These are phyloP conservation scores for Epichloe typhina DNA, from an alignment of 2,329 filamentous ascomycete species.

Conservation along the genomic window DNA sequence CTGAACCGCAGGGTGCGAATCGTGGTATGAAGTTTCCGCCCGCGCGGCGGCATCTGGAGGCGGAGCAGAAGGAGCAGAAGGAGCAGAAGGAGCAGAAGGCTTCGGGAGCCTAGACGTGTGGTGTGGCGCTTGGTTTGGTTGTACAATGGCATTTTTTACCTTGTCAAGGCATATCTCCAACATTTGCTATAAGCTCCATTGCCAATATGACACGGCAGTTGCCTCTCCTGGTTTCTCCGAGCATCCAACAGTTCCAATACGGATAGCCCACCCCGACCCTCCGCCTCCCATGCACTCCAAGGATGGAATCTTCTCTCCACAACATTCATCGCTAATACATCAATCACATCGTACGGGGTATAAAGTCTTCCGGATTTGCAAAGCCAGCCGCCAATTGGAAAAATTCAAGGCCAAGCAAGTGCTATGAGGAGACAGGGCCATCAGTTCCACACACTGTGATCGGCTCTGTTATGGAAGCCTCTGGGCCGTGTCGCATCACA, in stretches of 20 bases:
- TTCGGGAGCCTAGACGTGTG: background rate
- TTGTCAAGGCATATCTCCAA: too few species aligned
- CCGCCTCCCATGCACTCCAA: too few species aligned
- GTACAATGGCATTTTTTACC: too few species aligned
- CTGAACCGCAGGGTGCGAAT: constrained; percentile 13
- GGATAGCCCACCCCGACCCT: too few species aligned
- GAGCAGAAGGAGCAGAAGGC: constrained; percentile 2
- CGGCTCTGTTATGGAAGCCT: constrained; percentile 6
- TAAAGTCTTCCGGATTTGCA: background rate
- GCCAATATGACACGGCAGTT: background rate
- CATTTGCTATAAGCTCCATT: background rate
- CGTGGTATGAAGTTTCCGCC: constrained; percentile 25
- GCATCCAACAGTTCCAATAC: too few species aligned
- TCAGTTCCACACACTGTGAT: constrained; percentile 6
- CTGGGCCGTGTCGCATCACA: constrained; percentile 12
- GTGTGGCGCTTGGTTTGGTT: background rate
- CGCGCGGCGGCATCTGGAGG: background rate
- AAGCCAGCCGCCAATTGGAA: background rate
- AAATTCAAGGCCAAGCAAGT: background rate
- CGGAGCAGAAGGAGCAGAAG: background rate
- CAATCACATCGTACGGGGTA: background rate
- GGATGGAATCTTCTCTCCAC: background rate
- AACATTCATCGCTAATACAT: background rate
- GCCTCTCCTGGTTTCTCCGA: background rate
- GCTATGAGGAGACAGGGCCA: background rate